A percentile compares a stretch with the other conserved stretches of the same genome.
phyloP scores from a whole-genome alignment of 2,329 filamentous ascomycete genomes.

The Teratosphaeria pseudoeucalypti region DNA sequence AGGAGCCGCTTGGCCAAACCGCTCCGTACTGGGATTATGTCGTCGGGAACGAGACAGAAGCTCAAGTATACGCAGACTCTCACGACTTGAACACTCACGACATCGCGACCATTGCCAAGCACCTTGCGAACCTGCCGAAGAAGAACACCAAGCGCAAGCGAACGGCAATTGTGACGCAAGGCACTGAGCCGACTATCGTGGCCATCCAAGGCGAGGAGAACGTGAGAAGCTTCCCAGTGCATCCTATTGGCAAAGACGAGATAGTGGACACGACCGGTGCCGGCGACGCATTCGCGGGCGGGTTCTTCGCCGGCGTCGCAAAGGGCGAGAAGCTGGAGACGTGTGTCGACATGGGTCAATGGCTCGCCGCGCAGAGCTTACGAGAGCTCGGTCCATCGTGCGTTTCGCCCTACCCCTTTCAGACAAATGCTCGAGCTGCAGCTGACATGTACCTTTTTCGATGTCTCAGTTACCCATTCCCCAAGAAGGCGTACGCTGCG shows the following conservation, averaged over 20 bases:
- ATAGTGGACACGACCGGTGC: slow-evolving; percentile 97
- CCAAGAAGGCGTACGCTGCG: slow-evolving; percentile 27
- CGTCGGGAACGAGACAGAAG: slow-evolving; percentile 95
- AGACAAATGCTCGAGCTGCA: not conserved
- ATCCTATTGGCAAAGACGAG: slow-evolving; percentile 61
- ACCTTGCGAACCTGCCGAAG: slow-evolving; percentile 83
- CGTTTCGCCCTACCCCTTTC: slow-evolving; percentile 33
- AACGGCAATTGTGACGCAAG: slow-evolving; percentile 87
- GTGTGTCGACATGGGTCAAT: slow-evolving; percentile 85
- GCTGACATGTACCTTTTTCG: not conserved
- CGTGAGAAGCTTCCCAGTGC: slow-evolving; percentile 70
- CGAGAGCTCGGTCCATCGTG: slow-evolving; percentile 93
- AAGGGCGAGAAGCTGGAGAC: slow-evolving; percentile 70
- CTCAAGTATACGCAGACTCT: slow-evolving; percentile 72
- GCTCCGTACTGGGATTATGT: slow-evolving; percentile 91
- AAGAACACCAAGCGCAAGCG: slow-evolving; percentile 76
- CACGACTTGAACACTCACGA: slow-evolving; percentile 65
- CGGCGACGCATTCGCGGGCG: slow-evolving; percentile 90
- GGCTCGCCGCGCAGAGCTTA: slow-evolving; percentile 89
- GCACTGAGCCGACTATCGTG: slow-evolving; percentile 80
- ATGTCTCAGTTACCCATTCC: slow-evolving; percentile 24
- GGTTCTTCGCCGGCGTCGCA: slow-evolving; percentile 81
- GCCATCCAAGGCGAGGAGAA: slow-evolving; percentile 51
- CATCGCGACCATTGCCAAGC: slow-evolving; percentile 73
- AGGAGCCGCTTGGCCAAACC: slow-evolving; percentile 78